Conservation (phyloP, 2,329 filamentous ascomycete genomes). For the Claviceps capensis region DNA sequence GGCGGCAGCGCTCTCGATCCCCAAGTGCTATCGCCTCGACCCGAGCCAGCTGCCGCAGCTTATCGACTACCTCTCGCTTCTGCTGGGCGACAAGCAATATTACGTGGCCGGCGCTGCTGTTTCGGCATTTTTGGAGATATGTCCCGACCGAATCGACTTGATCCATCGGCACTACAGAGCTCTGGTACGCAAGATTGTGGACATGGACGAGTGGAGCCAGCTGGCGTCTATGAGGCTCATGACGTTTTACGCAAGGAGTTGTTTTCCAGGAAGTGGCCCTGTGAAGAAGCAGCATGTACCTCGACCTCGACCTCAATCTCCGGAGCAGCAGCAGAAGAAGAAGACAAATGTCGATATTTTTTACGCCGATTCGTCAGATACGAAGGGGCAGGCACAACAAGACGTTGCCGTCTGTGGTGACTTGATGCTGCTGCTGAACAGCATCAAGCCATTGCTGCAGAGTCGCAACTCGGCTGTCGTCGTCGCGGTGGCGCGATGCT, state of each 20-base stretch:
- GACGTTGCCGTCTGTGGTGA: conserved; percentile 61
- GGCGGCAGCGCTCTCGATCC: conserved; percentile 82
- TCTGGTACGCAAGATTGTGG: conserved; percentile 78
- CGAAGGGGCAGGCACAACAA: conserved; percentile 21
- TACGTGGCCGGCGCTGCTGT: conserved; percentile 94
- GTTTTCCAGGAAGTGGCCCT: conserved; percentile 62
- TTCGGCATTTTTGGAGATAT: conserved; percentile 76
- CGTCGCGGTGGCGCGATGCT: conserved; percentile 72
- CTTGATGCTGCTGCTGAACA: conserved; percentile 64
- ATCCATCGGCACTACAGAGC: conserved; percentile 82
- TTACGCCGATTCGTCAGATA: conserved; percentile 53
- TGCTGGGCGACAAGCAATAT: conserved; percentile 86
- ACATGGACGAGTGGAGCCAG: conserved; percentile 99
- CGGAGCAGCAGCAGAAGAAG: conserved; percentile 10
- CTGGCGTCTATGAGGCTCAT: conserved; percentile 70
- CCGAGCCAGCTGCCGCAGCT: conserved; percentile 74
- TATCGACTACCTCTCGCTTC: conserved; percentile 61
- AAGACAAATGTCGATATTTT: conserved; percentile 51
- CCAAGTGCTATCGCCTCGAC: conserved; percentile 89
- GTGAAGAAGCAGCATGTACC: conserved; percentile 26
- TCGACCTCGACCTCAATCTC: conserved; percentile 15
- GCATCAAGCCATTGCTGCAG: conserved; percentile 72
- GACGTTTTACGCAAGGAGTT: conserved; percentile 71
- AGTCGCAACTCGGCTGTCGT: conserved; percentile 91
- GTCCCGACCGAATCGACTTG: conserved; percentile 74